Base-by-base conservation (phyloP, 768 basidiomycete genomes). In the Fistulinella prunicolor region DNA sequence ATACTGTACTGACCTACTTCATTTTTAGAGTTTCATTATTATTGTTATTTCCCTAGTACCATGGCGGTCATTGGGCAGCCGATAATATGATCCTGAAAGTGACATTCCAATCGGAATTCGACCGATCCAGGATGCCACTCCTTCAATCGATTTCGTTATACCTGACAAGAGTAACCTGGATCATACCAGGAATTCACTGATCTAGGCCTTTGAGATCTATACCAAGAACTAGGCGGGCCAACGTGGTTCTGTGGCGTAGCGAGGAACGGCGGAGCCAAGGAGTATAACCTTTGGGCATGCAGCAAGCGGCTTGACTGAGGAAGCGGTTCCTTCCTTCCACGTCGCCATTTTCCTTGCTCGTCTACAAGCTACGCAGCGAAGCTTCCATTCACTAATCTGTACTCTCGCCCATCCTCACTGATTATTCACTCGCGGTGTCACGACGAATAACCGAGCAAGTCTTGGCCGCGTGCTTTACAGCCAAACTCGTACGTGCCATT, bases 231-330 rank as follows among this genome's bases (percentile, higher is more conserved):
- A 42, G 46, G 53, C 45, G 42, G 50, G 55, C 38, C 44, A 53
- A 21, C 19, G n/a, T 12, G 41, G 42, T 53, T 49, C 45, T 53
- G 57, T 60, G 59, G 61, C 59, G 61, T 57, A 49, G 54, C 54
- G 46, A 55, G 28, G 35, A 53, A 49, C 38, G 29, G 28, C 43
- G 49, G 46, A 39, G 28, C 38, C 17, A 34, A 42, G 29, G 36
- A 41, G 21, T 23, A 44, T 42, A 43, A 39, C 24, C 32, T 29
- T 36, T 22, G 35, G 26, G 41, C 26, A 23, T 37, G 38, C 21
- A 42, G 41, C 36, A 24, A 28, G 3, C 43, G 16, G 23, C 26
- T 23, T 35, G 16, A 23, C 19, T n/a, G n/a, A n/a, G n/a, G n/a
- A n/a, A n/a, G n/a, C n/a, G n/a, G n/a, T n/a, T n/a, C n/a, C 24